These are phyloP conservation scores for Ophiostoma australiae DNA, from an alignment of 2,329 filamentous ascomycete genomes.

Conservation along the genomic window DNA sequence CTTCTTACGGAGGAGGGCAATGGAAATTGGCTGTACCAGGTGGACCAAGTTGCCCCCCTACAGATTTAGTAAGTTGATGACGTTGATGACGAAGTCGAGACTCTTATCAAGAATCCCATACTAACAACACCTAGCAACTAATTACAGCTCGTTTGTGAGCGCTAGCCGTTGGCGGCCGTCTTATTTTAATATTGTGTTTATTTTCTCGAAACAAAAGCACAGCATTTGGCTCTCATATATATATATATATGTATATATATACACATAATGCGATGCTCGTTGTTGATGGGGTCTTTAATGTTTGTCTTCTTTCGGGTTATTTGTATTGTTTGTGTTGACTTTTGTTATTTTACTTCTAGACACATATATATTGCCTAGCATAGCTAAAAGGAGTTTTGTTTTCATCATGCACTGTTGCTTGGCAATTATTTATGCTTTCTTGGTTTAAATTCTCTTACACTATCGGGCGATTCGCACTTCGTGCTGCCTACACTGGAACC, in stretches of 20 bases:
- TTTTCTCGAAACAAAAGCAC: neutral
- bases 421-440: neutral
- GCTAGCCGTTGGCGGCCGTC: neutral
- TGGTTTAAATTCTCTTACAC: neutral
- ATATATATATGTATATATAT: neutral
- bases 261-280: neutral
- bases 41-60: constrained; percentile 90
- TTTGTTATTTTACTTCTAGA: neutral
- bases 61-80: constrained; percentile 65
- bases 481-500: neutral
- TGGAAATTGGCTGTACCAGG: constrained; percentile 94
- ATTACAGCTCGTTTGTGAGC: neutral
- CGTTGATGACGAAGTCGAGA: neutral
- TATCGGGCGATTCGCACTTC: neutral
- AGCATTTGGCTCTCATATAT: neutral
- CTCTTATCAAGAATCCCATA: neutral
- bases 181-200: neutral
- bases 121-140: constrained; percentile 6
- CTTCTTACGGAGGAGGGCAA: constrained; percentile 83
- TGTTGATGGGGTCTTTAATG: neutral
- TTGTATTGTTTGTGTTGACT: neutral
- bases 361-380: neutral
- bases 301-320: neutral
- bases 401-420: neutral
- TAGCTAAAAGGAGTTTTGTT: neutral